phyloP scores from a whole-genome alignment of 2,329 filamentous ascomycete species.

The Ophiostoma piceae region DNA sequence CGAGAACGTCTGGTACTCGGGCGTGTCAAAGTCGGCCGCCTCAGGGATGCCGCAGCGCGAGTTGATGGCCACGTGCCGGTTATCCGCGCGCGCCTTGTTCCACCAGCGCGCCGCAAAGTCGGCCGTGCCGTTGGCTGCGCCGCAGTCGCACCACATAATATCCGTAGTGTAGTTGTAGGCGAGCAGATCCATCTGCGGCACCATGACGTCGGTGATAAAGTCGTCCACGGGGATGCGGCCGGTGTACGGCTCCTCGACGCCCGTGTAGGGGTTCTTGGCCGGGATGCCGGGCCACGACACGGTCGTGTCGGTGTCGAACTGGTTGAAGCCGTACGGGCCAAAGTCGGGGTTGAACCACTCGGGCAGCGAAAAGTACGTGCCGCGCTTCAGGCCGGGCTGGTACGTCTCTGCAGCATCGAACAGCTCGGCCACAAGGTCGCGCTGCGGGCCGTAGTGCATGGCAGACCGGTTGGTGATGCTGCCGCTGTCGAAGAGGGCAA shows the following conservation, averaged over 20 bases:
- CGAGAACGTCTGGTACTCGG: slow-evolving; percentile 50
- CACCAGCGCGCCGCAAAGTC: slow-evolving; percentile 41
- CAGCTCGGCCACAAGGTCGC: slow-evolving; percentile 41
- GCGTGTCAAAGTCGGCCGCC: slow-evolving; percentile 53
- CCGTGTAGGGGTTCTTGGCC: slow-evolving; percentile 43
- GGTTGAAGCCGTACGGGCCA: slow-evolving; percentile 40
- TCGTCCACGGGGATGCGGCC: slow-evolving; percentile 38
- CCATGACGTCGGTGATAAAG: slow-evolving; percentile 41
- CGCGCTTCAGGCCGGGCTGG: slow-evolving; percentile 41
- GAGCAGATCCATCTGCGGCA: slow-evolving; percentile 44
- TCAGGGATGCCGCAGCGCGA: slow-evolving; percentile 48
- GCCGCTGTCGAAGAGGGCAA: slow-evolving; percentile 39
- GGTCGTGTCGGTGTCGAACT: slow-evolving; percentile 20
- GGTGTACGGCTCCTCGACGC: slow-evolving; percentile 39
- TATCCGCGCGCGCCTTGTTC: slow-evolving; percentile 32
- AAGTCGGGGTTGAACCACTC: slow-evolving; percentile 48
- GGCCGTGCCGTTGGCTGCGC: slow-evolving; percentile 39
- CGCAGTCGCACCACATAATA: slow-evolving; percentile 48
- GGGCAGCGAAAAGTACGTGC: slow-evolving; percentile 46
- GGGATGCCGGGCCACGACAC: slow-evolving; percentile 34
- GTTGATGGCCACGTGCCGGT: slow-evolving; percentile 41
- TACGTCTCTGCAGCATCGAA: slow-evolving; percentile 40
- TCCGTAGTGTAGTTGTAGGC: slow-evolving; percentile 41
- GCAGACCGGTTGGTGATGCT: slow-evolving; percentile 39
- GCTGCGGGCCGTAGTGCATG: slow-evolving; percentile 39